Evolutionary conservation across 768 basidiomycete species (phyloP).

Genomic region (Rhodocollybia butyracea): DNA sequence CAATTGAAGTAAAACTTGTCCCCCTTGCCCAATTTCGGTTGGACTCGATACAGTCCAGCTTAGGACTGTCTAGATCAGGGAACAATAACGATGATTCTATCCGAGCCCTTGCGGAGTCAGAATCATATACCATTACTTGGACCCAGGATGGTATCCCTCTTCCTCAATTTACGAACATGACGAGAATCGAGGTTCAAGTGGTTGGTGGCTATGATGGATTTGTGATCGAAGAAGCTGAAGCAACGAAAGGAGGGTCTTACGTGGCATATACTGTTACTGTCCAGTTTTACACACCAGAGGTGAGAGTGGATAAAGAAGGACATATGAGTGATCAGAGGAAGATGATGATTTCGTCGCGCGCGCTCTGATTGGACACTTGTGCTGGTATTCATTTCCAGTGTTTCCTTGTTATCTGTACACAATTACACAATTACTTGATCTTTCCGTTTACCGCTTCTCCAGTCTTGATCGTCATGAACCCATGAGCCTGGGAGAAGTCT

Average conservation of each 20-base stretch:
- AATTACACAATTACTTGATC: too few relatives aligned
- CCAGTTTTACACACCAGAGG: constrained; percentile 52
- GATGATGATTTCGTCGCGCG: neutral
- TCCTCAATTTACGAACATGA: constrained; percentile 47
- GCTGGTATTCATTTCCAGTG: too few relatives aligned
- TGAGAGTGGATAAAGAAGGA: constrained; percentile 42
- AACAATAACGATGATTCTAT: constrained; percentile 12
- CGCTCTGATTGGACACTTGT: too few relatives aligned
- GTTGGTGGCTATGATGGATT: too few relatives aligned
- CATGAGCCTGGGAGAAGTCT: too few relatives aligned
- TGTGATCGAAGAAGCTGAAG: constrained; percentile 6
- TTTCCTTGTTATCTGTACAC: too few relatives aligned
- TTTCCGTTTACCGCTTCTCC: too few relatives aligned
- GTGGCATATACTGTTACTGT: constrained; percentile 44
- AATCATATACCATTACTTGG: constrained; percentile 60
- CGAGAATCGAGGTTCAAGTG: constrained; percentile 34
- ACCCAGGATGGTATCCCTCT: constrained; percentile 42
- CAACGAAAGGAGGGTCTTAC: constrained; percentile 30
- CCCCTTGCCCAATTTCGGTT: constrained; percentile 56
- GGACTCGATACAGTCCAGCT: constrained; percentile 1
- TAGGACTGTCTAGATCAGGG: neutral
- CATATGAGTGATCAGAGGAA: constrained; percentile 13
- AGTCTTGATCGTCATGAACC: too few relatives aligned
- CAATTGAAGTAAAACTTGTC: constrained; percentile 48
- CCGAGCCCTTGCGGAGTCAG: constrained; percentile 14